Base-by-base conservation (phyloP, 2,329 filamentous ascomycete genomes). In the Dactylonectria macrodidyma region DNA sequence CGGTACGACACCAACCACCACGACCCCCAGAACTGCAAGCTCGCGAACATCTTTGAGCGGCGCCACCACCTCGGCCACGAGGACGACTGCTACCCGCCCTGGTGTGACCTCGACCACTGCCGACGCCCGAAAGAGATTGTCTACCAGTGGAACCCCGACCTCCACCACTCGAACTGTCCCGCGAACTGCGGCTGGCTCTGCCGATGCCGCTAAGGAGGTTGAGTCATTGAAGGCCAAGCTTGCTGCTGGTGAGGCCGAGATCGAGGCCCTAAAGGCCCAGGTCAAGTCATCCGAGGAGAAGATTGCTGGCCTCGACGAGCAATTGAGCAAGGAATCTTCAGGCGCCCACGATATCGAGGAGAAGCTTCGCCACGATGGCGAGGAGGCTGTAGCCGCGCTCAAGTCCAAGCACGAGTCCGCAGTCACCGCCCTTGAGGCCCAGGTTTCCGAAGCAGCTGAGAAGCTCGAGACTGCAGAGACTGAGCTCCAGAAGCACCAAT, bases 221-320 rank as follows among this genome's bases (percentile, higher is more conserved):
- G 89, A 91, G 57, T 86, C 89, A 52, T 82, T 92, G 50, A 91
- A 89, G 81, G 78, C 83, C 8, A 90, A 90, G 79, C 82, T 92
- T 24, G 82, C 84, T 5, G 84, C 88, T 36, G 89, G 88, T 69
- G 88, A 91, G 74, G 78, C 84, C 7, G 87, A 90, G 74, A 86
- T 91, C 10, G 84, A 87, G 61, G 79, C 85, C 12, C 84, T 91
- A 34, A 89, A 88, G 77, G 81, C 83, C 6, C 86, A 91, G 72
- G 85, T 91, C 56, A 80, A 85, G 65, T 79, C 84, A 9, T 89
- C 87, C 1, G 83, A 90, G 74, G 85, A 85, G 58, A 90, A 87
- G 73, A 83, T 91, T 61, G 76, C 84, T 2, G 84, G 88, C 71
- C 83, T 91, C 22, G 85, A 83, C 62, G 84, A 87, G 56, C 84